Evolutionary conservation across 2,329 filamentous ascomycete species (phyloP), one percentile per base, ranked within the genome.

Genomic region (Chrysosporium queenslandicum): DNA sequence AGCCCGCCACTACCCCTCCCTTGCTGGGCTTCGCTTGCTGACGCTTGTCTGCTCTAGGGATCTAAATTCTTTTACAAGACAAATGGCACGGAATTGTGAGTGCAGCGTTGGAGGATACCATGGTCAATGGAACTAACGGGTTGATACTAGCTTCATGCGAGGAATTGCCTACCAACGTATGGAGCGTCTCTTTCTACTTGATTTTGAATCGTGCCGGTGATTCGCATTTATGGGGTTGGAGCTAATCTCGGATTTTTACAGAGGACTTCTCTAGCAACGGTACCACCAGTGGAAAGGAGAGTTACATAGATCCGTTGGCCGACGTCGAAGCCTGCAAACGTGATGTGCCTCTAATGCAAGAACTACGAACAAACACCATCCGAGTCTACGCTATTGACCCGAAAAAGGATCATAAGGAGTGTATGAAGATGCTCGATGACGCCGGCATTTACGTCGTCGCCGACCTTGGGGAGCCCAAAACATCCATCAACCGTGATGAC

Each of bases 381-480:
- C 91, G 92, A 70, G 90, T 92, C 53, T 98, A 98, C 70, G 89
- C 91, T 62, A 81, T 97, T 63, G 80, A 97, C 73, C 87, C 91
- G 21, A 80, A 76, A 14, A 69, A 77, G 60, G 77, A 94, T 72
- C 92, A 98, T 74, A 76, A 78, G 50, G 77, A 76, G 48, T 97
- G 92, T 75, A 96, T 98, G 90, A 75, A 78, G 60, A 69, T 87
- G 59, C 80, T 98, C 46, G 78, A 85, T 53, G 81, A 86, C 55
- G 86, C 86, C 53, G 91, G 89, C 64, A 97, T 98, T 75, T 98
- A 97, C 70, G 83, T 98, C 64, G 80, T 98, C 62, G 86, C 89
- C 60, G 92, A 98, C 76, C 75, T 98, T 60, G 85, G 85, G 20
- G 82, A 94, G 67, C 92, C 92, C 29, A 74, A 71, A 51, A 68